Base-by-base conservation (phyloP, 495 filamentous ascomycete genomes). In the Penicillium subrubescens region DNA sequence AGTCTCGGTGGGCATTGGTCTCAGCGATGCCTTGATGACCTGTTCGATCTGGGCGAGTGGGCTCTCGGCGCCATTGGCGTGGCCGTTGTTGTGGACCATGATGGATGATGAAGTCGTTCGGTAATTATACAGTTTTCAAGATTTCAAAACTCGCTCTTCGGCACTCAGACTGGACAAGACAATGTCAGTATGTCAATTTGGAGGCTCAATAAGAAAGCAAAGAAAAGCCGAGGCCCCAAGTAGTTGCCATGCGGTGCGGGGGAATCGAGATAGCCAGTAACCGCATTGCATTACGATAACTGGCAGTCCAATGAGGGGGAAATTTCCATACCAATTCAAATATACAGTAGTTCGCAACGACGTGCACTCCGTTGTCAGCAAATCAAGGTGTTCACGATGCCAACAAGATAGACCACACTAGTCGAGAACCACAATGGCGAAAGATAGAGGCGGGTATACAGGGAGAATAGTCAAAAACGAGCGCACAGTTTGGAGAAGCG, bases 1-100 rank as follows among this genome's bases (percentile, higher is more conserved):
- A 39, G 81, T 87, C 55, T 89, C 80, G 33, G 80, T 86, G 0
- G 91, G 88, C 63, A 90, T 71, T 3, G 90, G 88, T 34, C 85
- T 80, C 44, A 84, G 74, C 14, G 84, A 83, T 34, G 88, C 83
- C 8, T 82, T 75, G 48, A 91, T 75, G 27, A 89, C 66, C 46
- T 88, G 82, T 14, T 79, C 80, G 62, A 87, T 71, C 34, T 85
- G 76, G 55, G 79, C 75, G 56, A 90, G 81, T 2, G 79, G 73
- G 19, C 67, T 70, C 37, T 66, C 65, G 44, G 70, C 63, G 41
- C 73, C 67, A 52, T 75, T 74, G 56, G 67, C 43, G 21, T 63
- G 52, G 14, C 50, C 50, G 4, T 62, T 60, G 37, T 57, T 62
- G 5, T 60, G 37, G 12, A 63, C 48, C 76, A 80, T 80, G 54